Base-by-base conservation (phyloP, 129 eudicot genomes). In the Kitagawia praeruptora region DNA sequence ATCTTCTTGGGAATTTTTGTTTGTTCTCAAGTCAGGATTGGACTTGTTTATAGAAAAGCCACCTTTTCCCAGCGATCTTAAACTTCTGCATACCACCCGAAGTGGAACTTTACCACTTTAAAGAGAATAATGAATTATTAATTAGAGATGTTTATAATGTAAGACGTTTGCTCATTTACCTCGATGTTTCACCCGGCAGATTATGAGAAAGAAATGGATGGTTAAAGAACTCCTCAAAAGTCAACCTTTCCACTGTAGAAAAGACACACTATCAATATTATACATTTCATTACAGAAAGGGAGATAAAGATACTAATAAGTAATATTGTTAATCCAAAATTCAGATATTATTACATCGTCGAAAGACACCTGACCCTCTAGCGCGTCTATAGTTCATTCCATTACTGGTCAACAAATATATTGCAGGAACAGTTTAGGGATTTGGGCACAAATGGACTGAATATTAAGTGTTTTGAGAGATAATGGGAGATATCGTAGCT, bases 141-240 rank as follows among this genome's bases (percentile, higher is more conserved):
- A n/a, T 3, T 61, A 25, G 3, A 61, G 69, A 25, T 25, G 69
- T n/a, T n/a, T 61, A 61, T 61, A 61, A n/a, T 61, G 31, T 5
- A 61, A 61, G 63, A 8, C 14, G 6, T 13, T n/a, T 61, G 31
- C 75, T 42, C 44, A 14, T 45, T 82, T 83, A 89, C 96, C 96
- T 83, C 41, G 74, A 85, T 40, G 79, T 77, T 64, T 84, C 91
- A 81, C 76, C 82, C 4, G 89, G 88, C 70, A 88, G 78, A 66
- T 79, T 80, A 73, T 86, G 91, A 58, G 85, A 81, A 54, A 92
- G 86, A 81, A 83, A 92, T 10, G 92, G 94, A 82, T 92, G 97
- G 80, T 87, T 88, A 75, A 92, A 92, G 82, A 92, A 92, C 75
- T 92, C 97, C 82, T 92, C 94, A 83, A 89, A 93, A 40, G 97